A percentile compares a stretch with the other conserved stretches of the same genome.
phyloP scores from a whole-genome alignment of 805 yeast species.

The Saturnispora mendoncae region DNA sequence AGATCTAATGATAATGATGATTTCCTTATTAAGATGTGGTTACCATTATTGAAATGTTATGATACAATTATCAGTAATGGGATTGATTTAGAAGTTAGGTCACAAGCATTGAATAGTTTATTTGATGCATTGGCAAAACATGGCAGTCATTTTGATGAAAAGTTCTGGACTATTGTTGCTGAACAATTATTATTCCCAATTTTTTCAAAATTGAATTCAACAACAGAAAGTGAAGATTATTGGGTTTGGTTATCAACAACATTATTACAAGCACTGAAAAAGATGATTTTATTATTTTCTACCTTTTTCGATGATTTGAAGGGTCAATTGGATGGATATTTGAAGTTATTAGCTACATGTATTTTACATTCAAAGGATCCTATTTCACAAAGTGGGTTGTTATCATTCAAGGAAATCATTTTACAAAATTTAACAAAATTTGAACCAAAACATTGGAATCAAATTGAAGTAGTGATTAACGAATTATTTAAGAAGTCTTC shows the following conservation, averaged over 20 bases:
- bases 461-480: constrained; percentile 55
- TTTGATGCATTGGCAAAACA: constrained; percentile 74
- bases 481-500: constrained; percentile 73
- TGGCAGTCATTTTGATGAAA: constrained; percentile 66
- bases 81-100: constrained; percentile 87
- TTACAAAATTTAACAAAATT: constrained; percentile 67
- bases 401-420: constrained; percentile 74
- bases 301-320: constrained; percentile 73
- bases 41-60: constrained; percentile 77
- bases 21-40: constrained; percentile 57
- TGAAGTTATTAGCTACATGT: constrained; percentile 73
- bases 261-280: constrained; percentile 86
- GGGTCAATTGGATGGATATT: constrained; percentile 66
- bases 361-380: constrained; percentile 96
- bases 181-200: constrained; percentile 79
- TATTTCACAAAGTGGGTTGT: constrained; percentile 87
- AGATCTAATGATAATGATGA: constrained; percentile 23
- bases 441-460: constrained; percentile 60
- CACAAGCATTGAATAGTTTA: constrained; percentile 73
- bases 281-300: constrained; percentile 73
- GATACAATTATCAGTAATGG: constrained; percentile 89
- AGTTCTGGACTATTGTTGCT: constrained; percentile 79
- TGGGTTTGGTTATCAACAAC: constrained; percentile 97
- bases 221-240: constrained; percentile 72
- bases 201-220: constrained; percentile 66